phyloP scores from a whole-genome alignment of 495 filamentous ascomycete species.

The Sordaria brevicollis region DNA sequence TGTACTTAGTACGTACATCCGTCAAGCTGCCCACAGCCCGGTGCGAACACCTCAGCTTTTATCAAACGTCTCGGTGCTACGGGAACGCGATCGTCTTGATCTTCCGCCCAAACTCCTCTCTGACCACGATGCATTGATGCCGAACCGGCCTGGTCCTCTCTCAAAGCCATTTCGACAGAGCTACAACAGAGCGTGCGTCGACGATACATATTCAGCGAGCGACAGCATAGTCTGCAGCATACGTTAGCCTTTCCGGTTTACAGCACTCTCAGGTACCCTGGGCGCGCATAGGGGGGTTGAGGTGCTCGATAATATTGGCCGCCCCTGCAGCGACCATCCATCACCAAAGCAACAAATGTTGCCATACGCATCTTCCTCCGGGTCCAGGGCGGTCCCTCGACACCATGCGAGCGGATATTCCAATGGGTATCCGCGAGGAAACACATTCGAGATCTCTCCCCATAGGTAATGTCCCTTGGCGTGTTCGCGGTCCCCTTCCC shows the following conservation, averaged over 20 bases:
- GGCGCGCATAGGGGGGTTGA: background rate
- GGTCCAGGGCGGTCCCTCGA: slow-evolving; percentile 46
- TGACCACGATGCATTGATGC: slow-evolving; percentile 18
- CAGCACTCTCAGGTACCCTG: background rate
- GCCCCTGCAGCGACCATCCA: slow-evolving; percentile 3
- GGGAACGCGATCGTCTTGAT: slow-evolving; percentile 6
- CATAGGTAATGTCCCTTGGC: slow-evolving; percentile 54
- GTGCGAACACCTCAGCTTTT: slow-evolving; percentile 23
- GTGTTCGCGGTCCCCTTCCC: background rate
- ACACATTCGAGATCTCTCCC: slow-evolving; percentile 77
- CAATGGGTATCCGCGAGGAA: slow-evolving; percentile 65
- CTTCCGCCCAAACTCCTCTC: slow-evolving; percentile 1
- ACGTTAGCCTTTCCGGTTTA: background rate
- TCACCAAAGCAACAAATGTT: slow-evolving; percentile 24
- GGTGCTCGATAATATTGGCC: slow-evolving; percentile 1
- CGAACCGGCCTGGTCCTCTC: background rate
- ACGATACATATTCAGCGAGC: background rate
- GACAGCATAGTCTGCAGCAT: background rate
- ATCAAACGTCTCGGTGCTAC: slow-evolving; percentile 15
- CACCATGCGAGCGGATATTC: slow-evolving; percentile 56
- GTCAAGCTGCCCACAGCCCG: slow-evolving; percentile 11
- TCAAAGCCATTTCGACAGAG: background rate
- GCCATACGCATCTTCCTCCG: slow-evolving; percentile 29
- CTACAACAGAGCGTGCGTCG: background rate
- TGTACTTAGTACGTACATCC: background rate